Percentiles rank a stretch among this genome's conserved stretches.
Evolutionary conservation across 768 basidiomycete genomes (phyloP).

Genomic region (Antrodiella citrinella): DNA sequence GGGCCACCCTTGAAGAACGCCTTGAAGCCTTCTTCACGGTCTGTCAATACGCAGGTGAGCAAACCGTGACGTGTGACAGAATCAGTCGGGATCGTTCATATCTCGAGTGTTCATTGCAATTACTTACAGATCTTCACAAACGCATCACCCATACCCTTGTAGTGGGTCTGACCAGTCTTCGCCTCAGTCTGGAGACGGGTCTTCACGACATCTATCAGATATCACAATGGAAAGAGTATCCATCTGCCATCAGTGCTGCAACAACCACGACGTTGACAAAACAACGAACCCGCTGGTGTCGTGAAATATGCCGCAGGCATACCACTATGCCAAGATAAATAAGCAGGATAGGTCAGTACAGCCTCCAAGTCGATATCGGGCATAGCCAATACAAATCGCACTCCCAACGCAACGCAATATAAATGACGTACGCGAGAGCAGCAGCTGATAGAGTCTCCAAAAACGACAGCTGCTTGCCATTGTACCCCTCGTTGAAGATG

Average conservation of each 20-base stretch:
- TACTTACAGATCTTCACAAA: conserved; percentile 84
- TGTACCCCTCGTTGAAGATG: conserved; percentile 90
- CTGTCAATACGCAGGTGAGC: conserved; percentile 28
- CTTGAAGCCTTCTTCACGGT: conserved; percentile 80
- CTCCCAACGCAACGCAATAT: conserved; percentile 6
- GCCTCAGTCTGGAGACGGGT: conserved; percentile 93
- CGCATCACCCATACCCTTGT: conserved; percentile 85
- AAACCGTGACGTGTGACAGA: no score
- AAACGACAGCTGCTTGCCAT: conserved; percentile 89
- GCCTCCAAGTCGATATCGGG: conserved; percentile 6
- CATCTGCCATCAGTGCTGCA: conserved; percentile 2
- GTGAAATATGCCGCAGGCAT: conserved; percentile 97
- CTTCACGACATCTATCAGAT: conserved; percentile 84
- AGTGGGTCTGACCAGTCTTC: conserved; percentile 81
- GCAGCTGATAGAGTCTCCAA: conserved; percentile 81
- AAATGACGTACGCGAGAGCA: conserved; percentile 56
- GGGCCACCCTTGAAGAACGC: conserved; percentile 91
- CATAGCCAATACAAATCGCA: not conserved
- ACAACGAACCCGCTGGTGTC: conserved; percentile 69
- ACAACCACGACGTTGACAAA: no score
- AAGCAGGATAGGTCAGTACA: conserved; percentile 8
- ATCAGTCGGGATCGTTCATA: not conserved
- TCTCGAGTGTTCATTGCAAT: conserved; percentile 2
- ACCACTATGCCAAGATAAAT: conserved; percentile 48
- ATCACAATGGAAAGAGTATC: conserved; percentile 15